Evolutionary conservation across 2,329 filamentous ascomycete species (phyloP).

Genomic region (Bisporella sp.): DNA sequence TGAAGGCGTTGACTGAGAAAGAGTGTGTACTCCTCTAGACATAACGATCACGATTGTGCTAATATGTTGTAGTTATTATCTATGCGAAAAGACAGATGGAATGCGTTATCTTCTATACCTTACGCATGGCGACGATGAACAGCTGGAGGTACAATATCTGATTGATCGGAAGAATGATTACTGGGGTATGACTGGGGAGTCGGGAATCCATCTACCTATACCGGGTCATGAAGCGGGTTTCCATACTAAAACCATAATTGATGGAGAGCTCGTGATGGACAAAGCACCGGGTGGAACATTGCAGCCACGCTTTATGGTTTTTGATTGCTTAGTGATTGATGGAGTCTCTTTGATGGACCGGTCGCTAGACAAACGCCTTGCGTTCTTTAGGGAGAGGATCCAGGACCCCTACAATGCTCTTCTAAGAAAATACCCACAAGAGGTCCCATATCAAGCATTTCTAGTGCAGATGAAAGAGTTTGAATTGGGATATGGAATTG

Average conservation of each 20-base stretch:
- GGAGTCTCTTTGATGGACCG: conserved; percentile 67
- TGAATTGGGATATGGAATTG: conserved; percentile 80
- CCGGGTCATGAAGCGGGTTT: conserved; percentile 58
- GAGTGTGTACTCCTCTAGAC: conserved; percentile 47
- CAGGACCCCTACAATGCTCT: conserved; percentile 63
- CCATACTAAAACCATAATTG: conserved; percentile 75
- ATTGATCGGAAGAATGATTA: conserved; percentile 99
- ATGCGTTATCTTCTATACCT: conserved; percentile 94
- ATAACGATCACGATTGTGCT: neutral
- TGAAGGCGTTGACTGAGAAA: conserved; percentile 70
- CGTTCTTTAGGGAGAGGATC: conserved; percentile 74
- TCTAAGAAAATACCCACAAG: conserved; percentile 56
- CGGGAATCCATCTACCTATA: conserved; percentile 71
- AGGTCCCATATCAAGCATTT: conserved; percentile 68
- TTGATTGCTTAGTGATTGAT: conserved; percentile 85
- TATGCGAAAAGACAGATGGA: conserved; percentile 97
- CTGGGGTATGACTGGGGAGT: conserved; percentile 65
- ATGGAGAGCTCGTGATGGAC: conserved; percentile 91
- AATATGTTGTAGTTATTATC: conserved; percentile 62
- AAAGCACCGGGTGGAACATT: conserved; percentile 57
- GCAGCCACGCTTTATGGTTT: conserved; percentile 80
- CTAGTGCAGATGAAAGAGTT: conserved; percentile 82
- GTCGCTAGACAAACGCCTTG: conserved; percentile 81
- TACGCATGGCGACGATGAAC: conserved; percentile 51
- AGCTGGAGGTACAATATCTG: conserved; percentile 71